A percentile compares a stretch with the other conserved stretches of the same genome.
Evolutionary conservation across 768 basidiomycete species (phyloP).

Genomic region (Rhodotorula toruloides): DNA sequence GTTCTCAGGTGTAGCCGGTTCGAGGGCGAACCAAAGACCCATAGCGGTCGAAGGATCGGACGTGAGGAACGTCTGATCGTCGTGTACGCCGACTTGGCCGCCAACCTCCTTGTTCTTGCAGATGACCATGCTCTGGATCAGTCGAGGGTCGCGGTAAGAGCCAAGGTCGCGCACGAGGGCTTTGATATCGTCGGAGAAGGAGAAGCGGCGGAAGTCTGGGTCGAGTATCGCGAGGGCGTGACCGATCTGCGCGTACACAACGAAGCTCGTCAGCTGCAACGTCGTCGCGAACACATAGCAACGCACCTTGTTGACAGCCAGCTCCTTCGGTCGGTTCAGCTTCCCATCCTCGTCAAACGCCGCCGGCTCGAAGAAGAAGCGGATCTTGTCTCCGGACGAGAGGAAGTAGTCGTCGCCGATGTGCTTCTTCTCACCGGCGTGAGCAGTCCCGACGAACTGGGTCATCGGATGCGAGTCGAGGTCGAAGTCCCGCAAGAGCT

Average conservation of each 20-base stretch:
- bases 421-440: conserved; percentile 48
- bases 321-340: conserved; percentile 56
- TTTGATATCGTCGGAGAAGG: conserved; percentile 50
- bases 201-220: conserved; percentile 64
- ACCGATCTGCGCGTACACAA: conserved; percentile 39
- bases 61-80: conserved; percentile 80
- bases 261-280: not conserved
- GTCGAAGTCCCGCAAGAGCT: conserved; percentile 72
- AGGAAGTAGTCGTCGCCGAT: conserved; percentile 91
- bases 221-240: conserved; percentile 77
- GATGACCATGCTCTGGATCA: conserved; percentile 53
- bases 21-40: conserved; percentile 94
- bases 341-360: conserved; percentile 67
- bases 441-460: not conserved
- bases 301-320: conserved; percentile 90
- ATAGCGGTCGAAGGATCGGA: conserved; percentile 85
- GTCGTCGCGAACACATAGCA: not conserved
- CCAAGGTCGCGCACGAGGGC: conserved; percentile 68
- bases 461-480: conserved; percentile 43
- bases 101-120: conserved; percentile 88
- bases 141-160: conserved; percentile 71
- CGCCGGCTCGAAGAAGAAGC: conserved; percentile 88
- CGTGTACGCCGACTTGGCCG: conserved; percentile 88
- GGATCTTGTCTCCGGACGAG: conserved; percentile 84
- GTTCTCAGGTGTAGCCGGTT: conserved; percentile 73